Percentiles rank a stretch among this genome's conserved stretches.
These are phyloP conservation scores for Physcia stellaris DNA, from an alignment of 495 filamentous ascomycete species.

Conservation along the genomic window DNA sequence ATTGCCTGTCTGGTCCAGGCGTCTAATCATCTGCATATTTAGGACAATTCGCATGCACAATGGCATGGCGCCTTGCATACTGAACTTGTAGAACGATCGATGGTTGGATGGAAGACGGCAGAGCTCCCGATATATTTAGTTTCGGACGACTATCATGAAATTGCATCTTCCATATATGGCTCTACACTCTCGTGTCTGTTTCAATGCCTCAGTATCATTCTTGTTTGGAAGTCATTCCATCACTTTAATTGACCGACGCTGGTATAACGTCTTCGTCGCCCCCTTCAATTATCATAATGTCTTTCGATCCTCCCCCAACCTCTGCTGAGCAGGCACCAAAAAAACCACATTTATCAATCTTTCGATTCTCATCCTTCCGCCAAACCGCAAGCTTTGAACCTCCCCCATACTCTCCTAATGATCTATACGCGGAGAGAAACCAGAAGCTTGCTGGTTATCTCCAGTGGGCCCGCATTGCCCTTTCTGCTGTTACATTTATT, in stretches of 20 bases:
- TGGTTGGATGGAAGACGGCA: background rate
- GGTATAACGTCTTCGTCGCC: background rate
- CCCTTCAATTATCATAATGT: conserved; percentile 3
- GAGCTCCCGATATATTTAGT: background rate
- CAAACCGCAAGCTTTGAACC: conserved; percentile 12
- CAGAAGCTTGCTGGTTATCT: conserved; percentile 25
- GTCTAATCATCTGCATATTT: background rate
- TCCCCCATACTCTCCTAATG: conserved; percentile 14
- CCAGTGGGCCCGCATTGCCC: conserved; percentile 24
- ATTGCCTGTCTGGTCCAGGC: background rate
- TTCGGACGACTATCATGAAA: background rate
- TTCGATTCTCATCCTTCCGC: conserved; percentile 8
- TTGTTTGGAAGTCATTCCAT: background rate
- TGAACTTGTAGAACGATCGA: background rate
- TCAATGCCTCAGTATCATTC: background rate
- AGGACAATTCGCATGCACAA: background rate
- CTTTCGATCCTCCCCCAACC: background rate
- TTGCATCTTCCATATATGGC: background rate
- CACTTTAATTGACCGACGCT: background rate
- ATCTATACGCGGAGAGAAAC: conserved; percentile 17
- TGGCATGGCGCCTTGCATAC: too few relatives aligned
- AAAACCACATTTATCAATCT: conserved; percentile 1
- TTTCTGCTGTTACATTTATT: conserved; percentile 23
- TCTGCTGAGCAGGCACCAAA: background rate
- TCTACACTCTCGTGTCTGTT: background rate